These are phyloP conservation scores for Phyllosticta capitalensis DNA, from an alignment of 2,329 filamentous ascomycete genomes.

Conservation along the genomic window DNA sequence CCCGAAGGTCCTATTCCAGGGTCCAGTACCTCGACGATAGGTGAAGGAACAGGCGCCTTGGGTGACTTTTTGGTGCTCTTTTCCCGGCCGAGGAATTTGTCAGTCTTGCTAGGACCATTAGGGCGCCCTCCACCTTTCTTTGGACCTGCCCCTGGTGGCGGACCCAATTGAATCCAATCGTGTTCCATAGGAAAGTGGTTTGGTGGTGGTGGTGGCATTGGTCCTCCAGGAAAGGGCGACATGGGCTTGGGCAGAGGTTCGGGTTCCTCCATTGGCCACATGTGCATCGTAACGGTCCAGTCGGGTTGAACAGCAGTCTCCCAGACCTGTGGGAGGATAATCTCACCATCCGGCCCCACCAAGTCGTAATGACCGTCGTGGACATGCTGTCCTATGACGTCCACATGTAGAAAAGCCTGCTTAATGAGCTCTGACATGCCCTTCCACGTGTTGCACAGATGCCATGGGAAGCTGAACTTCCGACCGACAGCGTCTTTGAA, in stretches of 20 bases:
- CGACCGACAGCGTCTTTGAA: conserved; percentile 88
- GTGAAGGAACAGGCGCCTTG: conserved; percentile 14
- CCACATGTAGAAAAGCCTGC: conserved; percentile 40
- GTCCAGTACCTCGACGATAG: conserved; percentile 7
- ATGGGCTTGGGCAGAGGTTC: conserved; percentile 7
- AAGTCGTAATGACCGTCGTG: conserved; percentile 39
- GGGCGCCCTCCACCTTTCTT: conserved; percentile 9
- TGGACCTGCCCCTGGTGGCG: background rate
- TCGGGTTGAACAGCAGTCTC: conserved; percentile 39
- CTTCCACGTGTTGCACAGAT: conserved; percentile 73
- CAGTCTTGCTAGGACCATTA: background rate
- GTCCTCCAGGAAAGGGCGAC: background rate
- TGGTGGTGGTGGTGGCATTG: conserved; percentile 2
- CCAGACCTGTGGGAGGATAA: conserved; percentile 41
- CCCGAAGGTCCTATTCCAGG: background rate
- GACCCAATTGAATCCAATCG: conserved; percentile 4
- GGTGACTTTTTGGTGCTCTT: conserved; percentile 13
- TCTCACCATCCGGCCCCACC: conserved; percentile 38
- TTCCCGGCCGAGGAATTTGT: conserved; percentile 8
- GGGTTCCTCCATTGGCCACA: conserved; percentile 38
- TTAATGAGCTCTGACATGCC: conserved; percentile 42
- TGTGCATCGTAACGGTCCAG: conserved; percentile 40
- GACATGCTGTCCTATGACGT: conserved; percentile 37
- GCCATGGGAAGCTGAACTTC: conserved; percentile 87
- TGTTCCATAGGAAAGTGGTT: background rate